A percentile compares a stretch with the other conserved stretches of the same genome.
Conservation (phyloP, 495 filamentous ascomycete genomes). For the Neurospora sp. region DNA sequence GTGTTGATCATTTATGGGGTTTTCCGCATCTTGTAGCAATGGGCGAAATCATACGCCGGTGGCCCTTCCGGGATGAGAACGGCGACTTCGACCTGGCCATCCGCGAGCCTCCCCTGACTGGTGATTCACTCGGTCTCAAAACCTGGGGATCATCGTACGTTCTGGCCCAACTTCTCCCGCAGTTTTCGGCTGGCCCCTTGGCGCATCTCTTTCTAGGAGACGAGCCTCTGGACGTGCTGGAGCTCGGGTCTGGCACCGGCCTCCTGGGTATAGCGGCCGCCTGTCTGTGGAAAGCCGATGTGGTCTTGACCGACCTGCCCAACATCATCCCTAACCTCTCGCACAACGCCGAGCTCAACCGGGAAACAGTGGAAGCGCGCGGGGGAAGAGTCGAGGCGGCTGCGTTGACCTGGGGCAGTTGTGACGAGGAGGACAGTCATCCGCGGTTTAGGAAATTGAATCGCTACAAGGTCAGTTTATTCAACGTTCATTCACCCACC, state of each 20-base stretch:
- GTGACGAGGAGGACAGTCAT: slow-evolving; percentile 19
- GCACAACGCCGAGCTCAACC: slow-evolving; percentile 31
- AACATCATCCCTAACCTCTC: slow-evolving; percentile 34
- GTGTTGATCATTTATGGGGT: neutral
- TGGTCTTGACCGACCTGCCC: slow-evolving; percentile 38
- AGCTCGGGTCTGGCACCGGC: slow-evolving; percentile 57
- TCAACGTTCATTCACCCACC: neutral
- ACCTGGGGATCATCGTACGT: slow-evolving; percentile 87
- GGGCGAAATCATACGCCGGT: slow-evolving; percentile 66
- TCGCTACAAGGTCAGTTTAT: slow-evolving; percentile 28
- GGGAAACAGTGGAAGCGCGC: slow-evolving; percentile 15
- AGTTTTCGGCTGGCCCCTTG: slow-evolving; percentile 25
- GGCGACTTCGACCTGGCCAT: slow-evolving; percentile 50
- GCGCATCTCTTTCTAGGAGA: slow-evolving; percentile 24
- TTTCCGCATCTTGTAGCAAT: slow-evolving; percentile 45
- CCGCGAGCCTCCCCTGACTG: slow-evolving; percentile 76
- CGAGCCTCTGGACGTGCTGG: slow-evolving; percentile 30
- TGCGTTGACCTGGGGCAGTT: slow-evolving; percentile 28
- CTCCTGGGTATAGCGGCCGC: slow-evolving; percentile 46
- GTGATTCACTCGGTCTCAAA: slow-evolving; percentile 83
- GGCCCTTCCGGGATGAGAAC: slow-evolving; percentile 42
- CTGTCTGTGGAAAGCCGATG: slow-evolving; percentile 29
- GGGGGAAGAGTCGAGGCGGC: slow-evolving; percentile 29
- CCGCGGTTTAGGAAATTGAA: slow-evolving; percentile 22
- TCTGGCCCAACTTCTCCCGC: slow-evolving; percentile 61